Conservation (phyloP, 1,139 yeast genomes). For the Taphrina flavorubra region DNA sequence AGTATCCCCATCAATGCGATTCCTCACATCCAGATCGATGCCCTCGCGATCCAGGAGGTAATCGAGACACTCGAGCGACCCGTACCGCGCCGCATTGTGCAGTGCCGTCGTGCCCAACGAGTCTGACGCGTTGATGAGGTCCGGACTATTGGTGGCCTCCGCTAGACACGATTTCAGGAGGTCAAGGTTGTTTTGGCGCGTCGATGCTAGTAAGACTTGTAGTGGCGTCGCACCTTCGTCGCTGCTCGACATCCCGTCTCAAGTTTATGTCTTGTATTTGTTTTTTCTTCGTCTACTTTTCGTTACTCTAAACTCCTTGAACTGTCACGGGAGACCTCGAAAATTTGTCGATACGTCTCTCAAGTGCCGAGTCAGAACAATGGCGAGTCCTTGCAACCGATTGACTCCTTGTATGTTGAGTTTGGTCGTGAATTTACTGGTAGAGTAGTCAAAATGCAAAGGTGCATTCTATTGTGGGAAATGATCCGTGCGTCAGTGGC, state of each 20-base stretch:
- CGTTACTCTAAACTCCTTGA: too few relatives aligned
- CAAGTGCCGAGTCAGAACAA: too few relatives aligned
- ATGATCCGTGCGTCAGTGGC: slow-evolving; percentile 17
- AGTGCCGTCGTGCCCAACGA: slow-evolving; percentile 81
- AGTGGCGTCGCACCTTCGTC: slow-evolving; percentile 34
- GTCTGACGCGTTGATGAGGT: slow-evolving; percentile 76
- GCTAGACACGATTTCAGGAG: slow-evolving; percentile 13
- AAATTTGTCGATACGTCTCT: too few relatives aligned
- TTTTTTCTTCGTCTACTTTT: too few relatives aligned
- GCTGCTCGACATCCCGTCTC: slow-evolving; percentile 5
- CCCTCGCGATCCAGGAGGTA: slow-evolving; percentile 83
- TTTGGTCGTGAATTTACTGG: too few relatives aligned
- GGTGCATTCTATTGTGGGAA: neutral
- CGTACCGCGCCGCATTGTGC: slow-evolving; percentile 80
- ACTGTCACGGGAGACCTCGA: too few relatives aligned
- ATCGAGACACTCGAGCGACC: slow-evolving; percentile 81
- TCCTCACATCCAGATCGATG: slow-evolving; percentile 83
- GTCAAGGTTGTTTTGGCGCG: slow-evolving; percentile 37
- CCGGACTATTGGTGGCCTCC: slow-evolving; percentile 56
- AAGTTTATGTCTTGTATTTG: too few relatives aligned
- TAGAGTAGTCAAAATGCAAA: too few relatives aligned
- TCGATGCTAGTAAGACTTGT: slow-evolving; percentile 31
- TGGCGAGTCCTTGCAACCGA: too few relatives aligned
- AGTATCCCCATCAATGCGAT: slow-evolving; percentile 76
- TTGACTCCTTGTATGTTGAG: too few relatives aligned